Percentiles rank a stretch among this genome's conserved stretches.
These are phyloP conservation scores for Venturia pyrina DNA, from an alignment of 2,329 filamentous ascomycete genomes.

Conservation along the genomic window DNA sequence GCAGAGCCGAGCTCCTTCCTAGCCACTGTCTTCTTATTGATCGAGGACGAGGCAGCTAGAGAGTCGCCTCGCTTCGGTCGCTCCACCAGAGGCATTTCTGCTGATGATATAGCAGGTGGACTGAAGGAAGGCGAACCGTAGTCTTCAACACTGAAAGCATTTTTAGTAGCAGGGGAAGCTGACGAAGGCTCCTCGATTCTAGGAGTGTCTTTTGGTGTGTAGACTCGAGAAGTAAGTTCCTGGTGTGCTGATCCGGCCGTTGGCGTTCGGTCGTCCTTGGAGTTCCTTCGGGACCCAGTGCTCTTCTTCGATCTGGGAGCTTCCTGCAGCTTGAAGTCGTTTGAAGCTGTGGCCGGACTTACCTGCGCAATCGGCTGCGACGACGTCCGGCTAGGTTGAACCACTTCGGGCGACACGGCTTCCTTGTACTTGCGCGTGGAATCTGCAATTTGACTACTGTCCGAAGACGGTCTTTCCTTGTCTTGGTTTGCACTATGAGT, in stretches of 20 bases:
- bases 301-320: slow-evolving; percentile 57
- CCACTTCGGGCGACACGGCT: slow-evolving; percentile 8
- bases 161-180: slow-evolving; percentile 19
- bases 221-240: slow-evolving; percentile 10
- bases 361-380: slow-evolving; percentile 1
- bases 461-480: slow-evolving; percentile 58
- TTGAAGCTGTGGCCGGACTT: slow-evolving; percentile 18
- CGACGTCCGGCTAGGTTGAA: not conserved
- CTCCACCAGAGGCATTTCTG: slow-evolving; percentile 21
- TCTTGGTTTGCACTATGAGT: slow-evolving; percentile 92
- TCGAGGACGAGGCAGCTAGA: slow-evolving; percentile 28
- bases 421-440: slow-evolving; percentile 39
- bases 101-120: not conserved
- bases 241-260: not conserved
- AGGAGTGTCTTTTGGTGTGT: slow-evolving; percentile 21
- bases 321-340: slow-evolving; percentile 65
- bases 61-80: slow-evolving; percentile 52
- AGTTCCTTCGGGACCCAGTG: slow-evolving; percentile 16
- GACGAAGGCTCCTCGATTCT: slow-evolving; percentile 21
- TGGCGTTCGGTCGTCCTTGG: slow-evolving; percentile 1
- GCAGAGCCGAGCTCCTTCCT: slow-evolving; percentile 51
- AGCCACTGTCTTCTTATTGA: slow-evolving; percentile 40
- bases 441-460: slow-evolving; percentile 43
- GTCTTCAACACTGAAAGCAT: slow-evolving; percentile 18
- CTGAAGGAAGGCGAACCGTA: slow-evolving; percentile 14